Conservation (phyloP, 192 early-diverging fungal species). For the Umbelopsis sp. region DNA sequence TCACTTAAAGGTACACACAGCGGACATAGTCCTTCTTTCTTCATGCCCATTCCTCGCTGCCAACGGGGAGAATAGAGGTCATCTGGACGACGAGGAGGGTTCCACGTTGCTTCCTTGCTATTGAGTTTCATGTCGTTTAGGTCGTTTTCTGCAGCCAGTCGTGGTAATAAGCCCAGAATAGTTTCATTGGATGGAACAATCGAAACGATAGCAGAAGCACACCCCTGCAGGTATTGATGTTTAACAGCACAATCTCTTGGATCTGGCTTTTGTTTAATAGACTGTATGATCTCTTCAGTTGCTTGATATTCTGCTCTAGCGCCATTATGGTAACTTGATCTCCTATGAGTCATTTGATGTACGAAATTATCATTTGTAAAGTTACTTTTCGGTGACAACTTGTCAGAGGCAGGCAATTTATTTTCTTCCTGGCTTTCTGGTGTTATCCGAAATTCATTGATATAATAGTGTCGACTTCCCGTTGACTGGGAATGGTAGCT, state of each 20-base stretch:
- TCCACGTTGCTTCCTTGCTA: not conserved
- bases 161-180: not conserved
- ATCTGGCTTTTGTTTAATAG: not conserved
- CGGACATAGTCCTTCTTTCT: slow-evolving; percentile 9
- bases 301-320: not conserved
- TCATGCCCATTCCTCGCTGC: not conserved
- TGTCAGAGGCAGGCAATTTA: too few species aligned
- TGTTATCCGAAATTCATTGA: too few species aligned
- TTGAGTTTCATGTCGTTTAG: not conserved
- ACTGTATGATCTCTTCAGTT: not conserved
- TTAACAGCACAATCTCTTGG: not conserved
- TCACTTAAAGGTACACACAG: not conserved
- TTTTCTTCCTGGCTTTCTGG: too few species aligned
- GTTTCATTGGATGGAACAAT: slow-evolving; percentile 7
- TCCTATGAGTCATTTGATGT: too few species aligned
- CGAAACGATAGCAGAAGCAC: not conserved
- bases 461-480: too few species aligned
- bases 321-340: not conserved
- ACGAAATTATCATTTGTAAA: too few species aligned
- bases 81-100: not conserved
- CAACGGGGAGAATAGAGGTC: slow-evolving; percentile 10
- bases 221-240: not conserved
- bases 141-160: not conserved
- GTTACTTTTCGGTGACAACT: too few species aligned
- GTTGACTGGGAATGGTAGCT: too few species aligned